Percentiles rank a stretch among this genome's conserved stretches.
phyloP scores from a whole-genome alignment of 2,329 filamentous ascomycete species.

The Paramyrothecium sp. region DNA sequence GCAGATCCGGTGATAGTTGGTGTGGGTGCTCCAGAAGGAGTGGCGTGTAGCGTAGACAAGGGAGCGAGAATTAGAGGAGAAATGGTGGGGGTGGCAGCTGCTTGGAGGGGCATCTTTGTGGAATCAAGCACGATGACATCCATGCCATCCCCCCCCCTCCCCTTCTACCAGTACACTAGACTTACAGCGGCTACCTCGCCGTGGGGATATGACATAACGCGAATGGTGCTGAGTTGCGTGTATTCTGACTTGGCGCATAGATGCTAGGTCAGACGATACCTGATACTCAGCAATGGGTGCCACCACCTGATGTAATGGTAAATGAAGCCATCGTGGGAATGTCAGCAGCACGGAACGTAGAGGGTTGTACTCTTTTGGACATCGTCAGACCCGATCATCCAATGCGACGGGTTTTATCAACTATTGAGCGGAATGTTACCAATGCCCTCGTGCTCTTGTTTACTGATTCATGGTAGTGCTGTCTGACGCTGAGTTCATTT shows the following conservation, averaged over 20 bases:
- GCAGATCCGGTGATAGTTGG: not conserved
- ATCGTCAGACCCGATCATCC: no score
- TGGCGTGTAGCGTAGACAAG: not conserved
- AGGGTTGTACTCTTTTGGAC: no score
- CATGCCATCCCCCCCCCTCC: not conserved
- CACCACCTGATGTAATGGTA: not conserved
- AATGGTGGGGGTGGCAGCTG: not conserved
- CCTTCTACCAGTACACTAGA: not conserved
- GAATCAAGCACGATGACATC: conserved; percentile 30
- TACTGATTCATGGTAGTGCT: no score
- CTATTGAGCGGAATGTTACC: no score
- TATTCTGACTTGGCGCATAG: not conserved
- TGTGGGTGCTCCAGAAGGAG: not conserved
- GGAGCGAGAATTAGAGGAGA: not conserved
- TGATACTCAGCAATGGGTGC: not conserved
- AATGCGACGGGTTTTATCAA: no score
- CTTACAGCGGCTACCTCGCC: not conserved
- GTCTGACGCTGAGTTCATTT: no score
- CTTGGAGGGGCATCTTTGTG: not conserved
- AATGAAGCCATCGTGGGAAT: not conserved
- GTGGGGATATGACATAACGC: conserved; percentile 24
- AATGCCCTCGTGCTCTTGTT: no score
- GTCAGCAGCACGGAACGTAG: not conserved
- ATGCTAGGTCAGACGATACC: conserved; percentile 4
- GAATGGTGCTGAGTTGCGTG: conserved; percentile 3